Evolutionary conservation across 1,139 yeast genomes (phyloP), one percentile per base, ranked within the genome.

Genomic region (Pichia sp.): DNA sequence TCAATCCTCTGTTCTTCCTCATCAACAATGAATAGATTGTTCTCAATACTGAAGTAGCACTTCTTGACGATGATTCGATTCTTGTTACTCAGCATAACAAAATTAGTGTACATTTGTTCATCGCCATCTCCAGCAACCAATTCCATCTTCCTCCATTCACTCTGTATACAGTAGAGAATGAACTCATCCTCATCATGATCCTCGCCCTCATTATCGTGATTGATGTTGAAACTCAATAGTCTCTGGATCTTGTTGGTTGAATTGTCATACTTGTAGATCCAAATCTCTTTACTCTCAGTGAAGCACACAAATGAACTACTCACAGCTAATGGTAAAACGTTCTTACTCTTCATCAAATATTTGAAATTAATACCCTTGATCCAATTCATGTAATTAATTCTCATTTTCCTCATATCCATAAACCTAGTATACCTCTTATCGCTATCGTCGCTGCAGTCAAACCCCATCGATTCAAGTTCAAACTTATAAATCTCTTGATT

Each of bases 341-440:
- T 21, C 22, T 9, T 21, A 21, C 26, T 47, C 2, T 35, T 19
- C 14, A 24, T 30, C 2, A 40, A 14, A 22, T 15, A 13, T 13
- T 37, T 20, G n/a, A 19, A 20, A 10, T 39, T 33, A 9, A 46
- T 19, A 5, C 42, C 43, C 16, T 42, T 34, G 4, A 49, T 25
- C 56, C 59, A 53, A 5, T 33, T 46, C 30, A 56, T 35, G 12
- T 52, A 39, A 22, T 51, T 54, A 11, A 56, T 40, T 36, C 60
- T 41, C 34, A 16, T 52, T 38, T n/a, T 27, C 25, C 11, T 46
- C 42, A 13, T 42, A 3, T 26, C 28, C 12, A 11, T n/a, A 15
- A n/a, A 15, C 14, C 13, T 27, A 16, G 13, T 11, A 27, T 10
- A 3, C 18, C 29, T 15, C 13, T 10, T 8, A 27, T 10, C 6